Base-by-base conservation (phyloP, 2,329 filamentous ascomycete species). In the Arthroderma uncinatum region DNA sequence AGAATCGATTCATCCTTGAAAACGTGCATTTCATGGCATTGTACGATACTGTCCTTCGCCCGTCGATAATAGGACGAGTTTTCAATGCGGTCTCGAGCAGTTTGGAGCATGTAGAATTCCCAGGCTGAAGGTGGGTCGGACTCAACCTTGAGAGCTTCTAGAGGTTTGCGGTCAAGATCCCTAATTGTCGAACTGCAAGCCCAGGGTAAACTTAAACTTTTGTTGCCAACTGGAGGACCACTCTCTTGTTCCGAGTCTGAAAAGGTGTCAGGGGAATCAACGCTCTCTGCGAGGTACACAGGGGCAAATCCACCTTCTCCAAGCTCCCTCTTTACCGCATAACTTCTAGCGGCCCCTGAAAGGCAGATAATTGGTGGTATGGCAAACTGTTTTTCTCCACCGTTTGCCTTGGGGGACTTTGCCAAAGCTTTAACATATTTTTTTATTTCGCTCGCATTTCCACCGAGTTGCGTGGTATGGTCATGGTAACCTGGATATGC, bases 41-140 rank as follows among this genome's bases (percentile, higher is more conserved):
- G 80, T 1, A 95, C 83, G 58, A 98, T 78, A 12, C 88, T 94
- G 2, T 88, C 83, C 0, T 83, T 79, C 0, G 86, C 85, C 12
- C 92, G 84, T 6, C 73, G 62, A 59, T 86, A 75, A 30, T 80
- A 81, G 0, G 85, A 79, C 4, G 64, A 63, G 7, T 63, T 61
- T 0, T 85, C 86, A 0, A 98, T 78, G 0, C 93, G 86, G 21
- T 81, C 76, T 62, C 92, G 88, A 1, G 87, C 83, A 57, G 89
- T 82, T 1, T 89, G 85, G 76, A 97, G 89, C 71, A 98, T 94
- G 73, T 95, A 87, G 68, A 97, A 98, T 68, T 98, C 93, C 93
- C 93, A 98, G 0, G 87, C 79, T 3, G 84, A 86, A 0, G 92
- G 88, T 0, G 91, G 89, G 33, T 86, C 70, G 10, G 70, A 82